phyloP scores from a whole-genome alignment of 306 rosid genomes.

The Trifolium fragiferum region DNA sequence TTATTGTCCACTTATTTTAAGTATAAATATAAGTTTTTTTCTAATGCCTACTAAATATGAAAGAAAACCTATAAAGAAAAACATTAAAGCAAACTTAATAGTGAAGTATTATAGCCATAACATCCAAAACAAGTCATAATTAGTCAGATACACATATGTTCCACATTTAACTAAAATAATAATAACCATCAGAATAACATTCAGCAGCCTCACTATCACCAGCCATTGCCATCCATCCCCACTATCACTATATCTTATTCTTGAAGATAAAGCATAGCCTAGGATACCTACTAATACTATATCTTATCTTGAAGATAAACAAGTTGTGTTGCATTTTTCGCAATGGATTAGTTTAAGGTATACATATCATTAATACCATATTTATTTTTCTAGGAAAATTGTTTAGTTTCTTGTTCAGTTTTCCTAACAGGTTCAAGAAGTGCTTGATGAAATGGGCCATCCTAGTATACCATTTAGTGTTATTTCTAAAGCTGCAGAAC shows the following conservation, averaged over 20 bases:
- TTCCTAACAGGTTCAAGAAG: conserved; percentile 81
- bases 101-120: background rate
- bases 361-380: background rate
- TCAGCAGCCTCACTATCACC: background rate
- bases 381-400: conserved; percentile 28
- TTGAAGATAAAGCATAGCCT: conserved; percentile 1
- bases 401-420: conserved; percentile 4
- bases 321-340: conserved; percentile 14
- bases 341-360: conserved; percentile 3
- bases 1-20: background rate
- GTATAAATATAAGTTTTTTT: background rate
- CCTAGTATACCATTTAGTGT: conserved; percentile 92
- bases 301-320: conserved; percentile 32
- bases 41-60: background rate
- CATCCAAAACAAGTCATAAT: background rate
- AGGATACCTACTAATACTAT: conserved; percentile 7
- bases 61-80: background rate
- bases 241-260: no score
- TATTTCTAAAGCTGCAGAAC: conserved; percentile 90
- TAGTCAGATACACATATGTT: background rate
- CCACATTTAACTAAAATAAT: conserved; percentile 3
- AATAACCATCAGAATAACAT: conserved; percentile 6
- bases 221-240: background rate
- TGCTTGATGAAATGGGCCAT: conserved; percentile 88
- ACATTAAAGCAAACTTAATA: background rate